Conservation (phyloP, 1,284 basidiomycete species). For the Cutaneotrichosporon sp. region DNA sequence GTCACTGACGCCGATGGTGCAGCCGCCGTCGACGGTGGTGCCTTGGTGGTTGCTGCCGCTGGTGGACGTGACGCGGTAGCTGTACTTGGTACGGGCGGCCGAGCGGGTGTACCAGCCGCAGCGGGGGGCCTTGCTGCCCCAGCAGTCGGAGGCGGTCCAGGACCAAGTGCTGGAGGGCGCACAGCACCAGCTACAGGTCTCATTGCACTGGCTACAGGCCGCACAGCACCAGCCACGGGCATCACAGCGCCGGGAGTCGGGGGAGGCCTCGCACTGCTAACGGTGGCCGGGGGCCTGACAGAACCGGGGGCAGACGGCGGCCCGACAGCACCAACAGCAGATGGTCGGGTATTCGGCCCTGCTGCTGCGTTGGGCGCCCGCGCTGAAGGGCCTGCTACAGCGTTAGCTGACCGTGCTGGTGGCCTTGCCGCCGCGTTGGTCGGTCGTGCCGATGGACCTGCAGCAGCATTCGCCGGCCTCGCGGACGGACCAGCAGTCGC, state of each 20-base stretch:
- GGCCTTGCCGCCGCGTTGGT: not conserved
- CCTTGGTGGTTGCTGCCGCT: not conserved
- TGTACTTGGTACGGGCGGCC: not conserved
- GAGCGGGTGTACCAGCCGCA: not conserved
- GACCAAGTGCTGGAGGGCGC: not conserved
- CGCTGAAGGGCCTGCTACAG: not conserved
- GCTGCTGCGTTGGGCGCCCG: not conserved
- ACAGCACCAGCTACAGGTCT: no score
- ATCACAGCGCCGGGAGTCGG: no score
- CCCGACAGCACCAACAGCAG: no score
- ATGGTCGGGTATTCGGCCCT: no score
- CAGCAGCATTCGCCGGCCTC: not conserved
- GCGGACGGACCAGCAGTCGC: constrained; percentile 1
- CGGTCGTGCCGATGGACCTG: not conserved
- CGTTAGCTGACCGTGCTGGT: no score
- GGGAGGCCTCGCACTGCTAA: no score
- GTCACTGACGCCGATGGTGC: no score
- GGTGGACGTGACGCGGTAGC: not conserved
- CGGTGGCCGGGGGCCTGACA: no score
- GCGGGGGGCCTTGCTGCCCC: not conserved
- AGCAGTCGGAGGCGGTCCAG: constrained; percentile 2
- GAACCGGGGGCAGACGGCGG: no score
- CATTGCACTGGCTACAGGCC: no score
- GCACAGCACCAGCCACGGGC: no score
- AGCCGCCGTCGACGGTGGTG: no score